Base-by-base conservation (phyloP, 2,329 filamentous ascomycete genomes). In the Exophiala oligosperma region DNA sequence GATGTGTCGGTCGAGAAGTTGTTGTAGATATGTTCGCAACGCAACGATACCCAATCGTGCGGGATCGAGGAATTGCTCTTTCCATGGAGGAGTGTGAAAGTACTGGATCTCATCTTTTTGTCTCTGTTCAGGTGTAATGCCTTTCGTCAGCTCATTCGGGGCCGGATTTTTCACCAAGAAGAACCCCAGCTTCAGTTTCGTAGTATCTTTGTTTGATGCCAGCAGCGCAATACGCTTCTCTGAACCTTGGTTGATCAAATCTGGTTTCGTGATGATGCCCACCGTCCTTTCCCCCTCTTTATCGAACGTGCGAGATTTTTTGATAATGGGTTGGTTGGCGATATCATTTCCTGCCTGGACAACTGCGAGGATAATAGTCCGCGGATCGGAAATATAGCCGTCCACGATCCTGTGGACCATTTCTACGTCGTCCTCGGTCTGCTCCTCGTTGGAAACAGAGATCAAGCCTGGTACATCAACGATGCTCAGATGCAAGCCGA, bases 391-490 rank as follows among this genome's bases (percentile, higher is more conserved):
- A 64, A 81, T 75, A 56, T 81, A 80, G 0, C 59, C 24, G 11
- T 72, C 60, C 0, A 79, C 74, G 7, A 86, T 71, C 0, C 77
- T 66, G 3, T 71, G 62, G 6, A 86, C 78, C 1, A 78, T 61
- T 2, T 75, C 68, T 0, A 77, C 74, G 52, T 82, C 80, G 1
- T 69, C 67, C 2, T 69, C 70, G 0, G 76, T 76, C 63, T 83
- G 79, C 1, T 77, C 23, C 29, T 56, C 35, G 24, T 51, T 79
- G 23, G 76, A 71, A 0, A 74, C 74, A 32, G 78, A 74, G 54
- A 84, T 81, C 4, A 86, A 69, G 1, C 81, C 81, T 0, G 82
- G 82, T 4, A 84, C 74, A 59, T 85, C 82, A 12, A 84, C 81
- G 0, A 84, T 69, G 0, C 77, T 84, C 12, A 84, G 68, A 1